Percentiles rank a stretch among this genome's conserved stretches.
Evolutionary conservation across 805 yeast genomes (phyloP).

Genomic region (Ogataea trehaloabstinens): DNA sequence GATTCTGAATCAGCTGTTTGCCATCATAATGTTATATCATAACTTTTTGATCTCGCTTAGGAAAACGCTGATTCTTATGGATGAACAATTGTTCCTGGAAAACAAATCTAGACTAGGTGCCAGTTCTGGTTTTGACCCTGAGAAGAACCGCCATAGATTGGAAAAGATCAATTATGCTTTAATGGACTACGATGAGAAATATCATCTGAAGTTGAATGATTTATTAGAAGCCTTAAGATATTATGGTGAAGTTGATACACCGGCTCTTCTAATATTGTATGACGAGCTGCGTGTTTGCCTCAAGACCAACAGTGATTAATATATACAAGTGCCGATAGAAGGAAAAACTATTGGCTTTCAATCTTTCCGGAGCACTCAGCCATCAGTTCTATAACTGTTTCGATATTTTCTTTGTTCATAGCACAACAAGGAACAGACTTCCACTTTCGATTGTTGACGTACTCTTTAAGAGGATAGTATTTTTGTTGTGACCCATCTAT

Average conservation of each 20-base stretch:
- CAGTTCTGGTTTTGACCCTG: slow-evolving; percentile 38
- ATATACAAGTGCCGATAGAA: neutral
- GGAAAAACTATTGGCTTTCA: neutral
- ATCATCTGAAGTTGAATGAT: slow-evolving; percentile 43
- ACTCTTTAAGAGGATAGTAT: slow-evolving; percentile 44
- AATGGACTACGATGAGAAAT: slow-evolving; percentile 42
- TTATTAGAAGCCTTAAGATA: slow-evolving; percentile 44
- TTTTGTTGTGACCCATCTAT: slow-evolving; percentile 50
- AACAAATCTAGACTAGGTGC: slow-evolving; percentile 34
- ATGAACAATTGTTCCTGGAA: slow-evolving; percentile 42
- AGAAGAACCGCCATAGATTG: slow-evolving; percentile 39
- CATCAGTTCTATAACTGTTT: slow-evolving; percentile 69
- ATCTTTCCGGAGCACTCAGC: slow-evolving; percentile 48
- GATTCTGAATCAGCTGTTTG: slow-evolving; percentile 43
- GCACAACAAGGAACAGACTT: slow-evolving; percentile 85
- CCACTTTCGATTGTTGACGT: slow-evolving; percentile 53
- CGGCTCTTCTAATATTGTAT: slow-evolving; percentile 41
- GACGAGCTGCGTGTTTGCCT: slow-evolving; percentile 38
- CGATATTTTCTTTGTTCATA: slow-evolving; percentile 65
- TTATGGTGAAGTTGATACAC: slow-evolving; percentile 50
- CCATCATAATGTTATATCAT: slow-evolving; percentile 46
- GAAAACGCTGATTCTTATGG: slow-evolving; percentile 50
- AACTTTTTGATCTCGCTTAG: slow-evolving; percentile 51
- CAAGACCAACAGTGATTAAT: neutral
- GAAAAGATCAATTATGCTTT: slow-evolving; percentile 41